Base-by-base conservation (phyloP, 805 yeast genomes). In the Starmerella bombicola region DNA sequence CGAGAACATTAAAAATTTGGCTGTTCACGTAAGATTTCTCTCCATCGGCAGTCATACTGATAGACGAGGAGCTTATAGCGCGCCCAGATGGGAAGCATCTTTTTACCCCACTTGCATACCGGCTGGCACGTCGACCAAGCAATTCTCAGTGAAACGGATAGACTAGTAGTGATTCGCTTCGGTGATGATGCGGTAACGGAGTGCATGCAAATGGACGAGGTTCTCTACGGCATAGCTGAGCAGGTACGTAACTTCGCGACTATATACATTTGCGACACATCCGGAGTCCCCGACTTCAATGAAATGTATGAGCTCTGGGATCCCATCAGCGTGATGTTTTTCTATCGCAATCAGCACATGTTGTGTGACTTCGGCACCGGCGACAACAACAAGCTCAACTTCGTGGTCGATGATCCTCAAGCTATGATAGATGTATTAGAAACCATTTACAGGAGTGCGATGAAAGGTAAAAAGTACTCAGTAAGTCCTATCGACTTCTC, bases 61-160 rank as follows among this genome's bases (percentile, higher is more conserved):
- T n/a, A n/a, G n/a, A n/a, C n/a, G n/a, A n/a, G n/a, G n/a, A n/a
- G n/a, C n/a, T n/a, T n/a, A n/a, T n/a, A n/a, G n/a, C n/a, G n/a
- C n/a, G n/a, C n/a, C n/a, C n/a, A n/a, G 25, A 81, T 81, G 93
- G 86, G 88, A 4, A 78, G 86, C 43, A 77, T 80, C 1, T 80
- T 83, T 52, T 64, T 84, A 38, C 91, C 93, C 1, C 91, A 84
- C 55, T 63, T 84, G 42, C 73, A 68, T 21, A 70, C 88, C 0
- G 95, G 93, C 5, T 84, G 95, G 96, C 98, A 91, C 55, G 97
- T 91, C 24, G 98, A 91, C 62, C 97, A 91, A 57, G 95, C 98
- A 5, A 91, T 91, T 29, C 67, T 91, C 18, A 74, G 58, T 6
- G 98, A 91, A 55, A 93, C 81, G 43, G 94, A 83, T 38, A 64